Evolutionary conservation across 306 rosid species (phyloP), one percentile per base, ranked within the genome.

Genomic region (Quercus alba): DNA sequence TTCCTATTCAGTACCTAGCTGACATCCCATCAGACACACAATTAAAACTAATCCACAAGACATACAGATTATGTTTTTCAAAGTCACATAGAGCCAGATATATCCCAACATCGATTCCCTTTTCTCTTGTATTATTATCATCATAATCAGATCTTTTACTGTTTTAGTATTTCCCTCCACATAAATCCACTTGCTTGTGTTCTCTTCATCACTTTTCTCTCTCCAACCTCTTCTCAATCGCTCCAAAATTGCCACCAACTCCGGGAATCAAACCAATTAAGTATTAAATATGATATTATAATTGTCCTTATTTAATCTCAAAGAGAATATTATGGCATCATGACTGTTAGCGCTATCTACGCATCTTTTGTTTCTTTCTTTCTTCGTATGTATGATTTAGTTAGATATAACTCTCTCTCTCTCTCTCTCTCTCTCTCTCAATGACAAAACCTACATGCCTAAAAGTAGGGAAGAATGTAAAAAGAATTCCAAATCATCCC

Each of bases 71-170:
- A 84, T 83, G 83, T 82, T 86, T 87, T 81, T 84, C 90, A 88
- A 85, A 81, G 85, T 82, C 91, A 86, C 77, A 88, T 72, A 88
- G 79, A 88, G 97, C 90, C 93, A 90, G 90, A 89, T 86, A 89
- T 94, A 87, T 91, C 89, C 89, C 91, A 91, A 94, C 97, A 90
- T 89, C 81, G 97, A 94, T 94, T 87, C 97, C 93, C 97, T 94
- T 92, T 92, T 83, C 80, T 75, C 85, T 85, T 86, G 89, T 86
- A 80, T 77, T 80, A 78, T 86, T 87, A 67, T 86, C 89, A 84
- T 78, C 90, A 74, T 73, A 80, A 76, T 55, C 81, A 84, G 88
- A 89, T 86, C 89, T 86, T 72, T 78, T 85, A 76, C 78, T 77
- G 75, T 56, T 79, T 58, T 11, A 11, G 73, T 82, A 78, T 83